A percentile compares a stretch with the other conserved stretches of the same genome.
Evolutionary conservation across 106 monocot genomes (phyloP).

Genomic region (Xerophyta viscosa): DNA sequence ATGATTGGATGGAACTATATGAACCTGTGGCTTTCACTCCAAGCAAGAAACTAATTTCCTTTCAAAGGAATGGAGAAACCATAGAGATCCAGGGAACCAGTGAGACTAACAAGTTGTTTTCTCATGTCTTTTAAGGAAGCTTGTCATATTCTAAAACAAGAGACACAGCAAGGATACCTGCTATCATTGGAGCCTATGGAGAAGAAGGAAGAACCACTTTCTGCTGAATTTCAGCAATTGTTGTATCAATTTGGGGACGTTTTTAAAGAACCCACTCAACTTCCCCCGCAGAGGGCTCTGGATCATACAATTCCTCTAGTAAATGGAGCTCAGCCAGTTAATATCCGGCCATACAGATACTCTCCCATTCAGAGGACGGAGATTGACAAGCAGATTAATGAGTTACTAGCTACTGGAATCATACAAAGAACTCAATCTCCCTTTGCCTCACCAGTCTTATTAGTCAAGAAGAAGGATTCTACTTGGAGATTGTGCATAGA

Average conservation of each 20-base stretch:
- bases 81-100: no score
- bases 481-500: slow-evolving; percentile 1
- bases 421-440: background rate
- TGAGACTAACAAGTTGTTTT: no score
- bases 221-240: background rate
- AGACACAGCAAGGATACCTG: no score
- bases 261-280: background rate
- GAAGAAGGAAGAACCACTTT: no score
- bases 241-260: background rate
- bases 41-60: no score
- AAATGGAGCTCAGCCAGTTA: background rate
- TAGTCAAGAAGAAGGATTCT: slow-evolving; percentile 1
- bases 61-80: no score
- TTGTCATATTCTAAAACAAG: no score
- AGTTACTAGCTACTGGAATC: background rate
- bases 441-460: slow-evolving; percentile 1
- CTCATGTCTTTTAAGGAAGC: no score
- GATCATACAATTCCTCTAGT: slow-evolving; percentile 1
- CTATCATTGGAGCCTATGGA: no score
- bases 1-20: no score
- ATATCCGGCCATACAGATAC: background rate
- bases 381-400: background rate
- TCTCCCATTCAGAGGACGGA: slow-evolving; percentile 1
- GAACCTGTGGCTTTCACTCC: no score
- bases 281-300: background rate